These are phyloP conservation scores for Chaetothyriales sp. DNA, from an alignment of 2,329 filamentous ascomycete genomes.

Conservation along the genomic window DNA sequence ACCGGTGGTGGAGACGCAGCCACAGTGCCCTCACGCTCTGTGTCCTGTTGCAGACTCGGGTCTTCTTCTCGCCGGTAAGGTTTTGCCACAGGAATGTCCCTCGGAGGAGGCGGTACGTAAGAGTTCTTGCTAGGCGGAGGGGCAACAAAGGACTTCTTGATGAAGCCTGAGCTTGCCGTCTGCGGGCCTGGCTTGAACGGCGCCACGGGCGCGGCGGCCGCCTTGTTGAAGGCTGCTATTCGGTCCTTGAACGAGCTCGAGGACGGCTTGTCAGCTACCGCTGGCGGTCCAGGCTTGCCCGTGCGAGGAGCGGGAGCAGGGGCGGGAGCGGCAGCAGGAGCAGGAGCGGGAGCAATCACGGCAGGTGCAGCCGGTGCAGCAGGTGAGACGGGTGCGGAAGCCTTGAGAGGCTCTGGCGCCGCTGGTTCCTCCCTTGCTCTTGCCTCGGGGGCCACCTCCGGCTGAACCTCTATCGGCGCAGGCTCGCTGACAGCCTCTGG, in stretches of 20 bases:
- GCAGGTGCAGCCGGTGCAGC: slow-evolving; percentile 16
- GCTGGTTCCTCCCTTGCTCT: slow-evolving; percentile 11
- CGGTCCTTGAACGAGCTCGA: slow-evolving; percentile 78
- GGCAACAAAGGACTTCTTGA: slow-evolving; percentile 94
- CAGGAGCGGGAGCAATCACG: slow-evolving; percentile 27
- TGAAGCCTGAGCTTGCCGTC: slow-evolving; percentile 48
- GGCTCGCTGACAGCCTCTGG: slow-evolving; percentile 11
- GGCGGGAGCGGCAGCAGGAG: slow-evolving; percentile 19
- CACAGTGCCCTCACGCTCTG: slow-evolving; percentile 14
- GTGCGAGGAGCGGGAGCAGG: slow-evolving; percentile 28
- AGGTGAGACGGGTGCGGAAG: slow-evolving; percentile 13
- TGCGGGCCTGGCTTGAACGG: slow-evolving; percentile 70
- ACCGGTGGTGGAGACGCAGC: slow-evolving; percentile 21
- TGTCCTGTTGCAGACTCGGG: slow-evolving; percentile 36
- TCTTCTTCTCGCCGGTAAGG: slow-evolving; percentile 81
- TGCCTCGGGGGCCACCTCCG: slow-evolving; percentile 5
- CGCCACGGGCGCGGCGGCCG: slow-evolving; percentile 67
- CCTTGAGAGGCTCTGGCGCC: slow-evolving; percentile 12
- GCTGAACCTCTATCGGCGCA: slow-evolving; percentile 18
- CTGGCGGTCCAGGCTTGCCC: slow-evolving; percentile 49
- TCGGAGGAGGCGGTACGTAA: slow-evolving; percentile 59
- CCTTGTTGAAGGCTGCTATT: slow-evolving; percentile 92
- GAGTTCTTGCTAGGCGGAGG: slow-evolving; percentile 86
- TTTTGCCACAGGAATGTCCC: slow-evolving; percentile 56
- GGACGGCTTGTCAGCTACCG: slow-evolving; percentile 55